Evolutionary conservation across 805 yeast species (phyloP).

Genomic region (Monosporozyma solicola): DNA sequence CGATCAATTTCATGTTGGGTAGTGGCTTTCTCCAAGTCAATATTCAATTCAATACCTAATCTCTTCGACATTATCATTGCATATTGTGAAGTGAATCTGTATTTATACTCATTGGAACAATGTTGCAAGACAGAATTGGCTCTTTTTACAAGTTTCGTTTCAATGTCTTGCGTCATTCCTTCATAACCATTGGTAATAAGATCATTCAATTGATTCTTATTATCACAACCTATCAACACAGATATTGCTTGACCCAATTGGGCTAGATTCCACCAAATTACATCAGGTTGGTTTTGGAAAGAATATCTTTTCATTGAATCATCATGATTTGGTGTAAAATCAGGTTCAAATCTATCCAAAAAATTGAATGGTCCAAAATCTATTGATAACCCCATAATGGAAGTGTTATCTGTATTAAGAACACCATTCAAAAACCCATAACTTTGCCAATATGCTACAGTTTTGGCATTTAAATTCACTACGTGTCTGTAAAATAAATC

Average conservation of each 20-base stretch:
- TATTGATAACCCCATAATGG: constrained; percentile 76
- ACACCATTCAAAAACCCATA: constrained; percentile 95
- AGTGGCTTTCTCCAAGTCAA: constrained; percentile 9
- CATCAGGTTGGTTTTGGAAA: constrained; percentile 73
- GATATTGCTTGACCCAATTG: constrained; percentile 79
- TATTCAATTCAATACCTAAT: constrained; percentile 47
- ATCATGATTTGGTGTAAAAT: constrained; percentile 83
- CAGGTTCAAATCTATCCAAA: constrained; percentile 75
- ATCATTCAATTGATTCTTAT: constrained; percentile 41
- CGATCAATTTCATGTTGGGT: constrained; percentile 5
- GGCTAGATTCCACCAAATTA: constrained; percentile 89
- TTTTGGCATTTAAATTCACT: constrained; percentile 61
- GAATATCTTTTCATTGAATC: constrained; percentile 66
- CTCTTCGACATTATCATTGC: constrained; percentile 50
- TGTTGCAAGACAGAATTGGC: constrained; percentile 57
- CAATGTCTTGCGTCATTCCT: constrained; percentile 31
- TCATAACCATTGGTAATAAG: constrained; percentile 10
- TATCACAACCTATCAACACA: constrained; percentile 73
- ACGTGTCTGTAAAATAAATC: constrained; percentile 66
- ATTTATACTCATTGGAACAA: constrained; percentile 58
- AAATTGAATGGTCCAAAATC: constrained; percentile 95
- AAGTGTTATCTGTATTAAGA: constrained; percentile 87
- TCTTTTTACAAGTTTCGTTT: constrained; percentile 43
- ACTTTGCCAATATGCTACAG: constrained; percentile 79
- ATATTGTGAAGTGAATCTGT: constrained; percentile 50